Evolutionary conservation across 2,329 filamentous ascomycete species (phyloP), one percentile per base, ranked within the genome.

Genomic region (Pseudogymnoascus pannorum): DNA sequence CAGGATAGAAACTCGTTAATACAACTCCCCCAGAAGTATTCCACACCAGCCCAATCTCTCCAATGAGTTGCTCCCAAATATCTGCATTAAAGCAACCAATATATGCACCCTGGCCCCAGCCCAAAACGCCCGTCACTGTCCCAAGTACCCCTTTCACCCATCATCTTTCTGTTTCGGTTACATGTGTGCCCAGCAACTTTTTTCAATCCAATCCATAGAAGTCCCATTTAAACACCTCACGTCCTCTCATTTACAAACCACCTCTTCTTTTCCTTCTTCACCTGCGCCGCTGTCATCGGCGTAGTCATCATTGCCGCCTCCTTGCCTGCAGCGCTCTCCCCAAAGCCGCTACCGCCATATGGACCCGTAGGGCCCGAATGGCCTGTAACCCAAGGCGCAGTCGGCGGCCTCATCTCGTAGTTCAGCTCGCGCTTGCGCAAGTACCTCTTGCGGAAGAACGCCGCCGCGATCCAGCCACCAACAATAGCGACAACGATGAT

Each of bases 391-490:
- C 72, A 72, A 8, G 73, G 68, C 29, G 67, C 65, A n/a, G 71
- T 70, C 7, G 72, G 72, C 12, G 69, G 69, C 48, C 68, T 65
- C 65, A 73, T 71, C 65, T 75, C 74, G 59, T 67, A 67, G 66
- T 69, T 70, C 57, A 79, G 79, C 68, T 89, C 87, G 74, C 81
- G 85, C 75, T 85, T 88, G 65, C 84, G 84, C 65, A 91, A 78
- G 74, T 92, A 88, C 66, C 87, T 86, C 62, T 86, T 85, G 66
- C 90, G 88, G 75, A 90, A 84, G 72, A 88, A 82, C 69, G 86
- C 84, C 38, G 87, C 87, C 16, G 83, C 79, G 38, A 87, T 75
- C 79, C 87, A 88, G 68, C 91, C 82, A 62, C 79, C 78, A 12
- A 80, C 75, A 64, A 95, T 88, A 60, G 79, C 87, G 63, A 93